Base-by-base conservation (phyloP, 805 yeast genomes). In the Saccharomycopsis selenospora region DNA sequence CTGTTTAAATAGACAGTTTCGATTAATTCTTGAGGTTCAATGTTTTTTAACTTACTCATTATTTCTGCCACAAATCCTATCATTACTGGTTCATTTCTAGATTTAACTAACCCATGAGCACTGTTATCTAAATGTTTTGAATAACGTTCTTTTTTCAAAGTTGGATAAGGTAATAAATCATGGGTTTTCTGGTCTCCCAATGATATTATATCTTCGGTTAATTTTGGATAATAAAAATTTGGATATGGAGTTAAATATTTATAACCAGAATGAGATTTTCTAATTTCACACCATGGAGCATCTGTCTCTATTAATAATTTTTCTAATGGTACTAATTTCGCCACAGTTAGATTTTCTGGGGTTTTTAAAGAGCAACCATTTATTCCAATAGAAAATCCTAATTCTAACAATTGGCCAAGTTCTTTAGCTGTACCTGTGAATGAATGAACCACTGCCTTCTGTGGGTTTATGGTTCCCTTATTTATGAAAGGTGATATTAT, bases 211-310 rank as follows among this genome's bases (percentile, higher is more conserved):
- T 47, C 57, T 48, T 14, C 50, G 20, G n/a, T 50, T 33, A 13
- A 48, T 40, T 61, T 55, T 1, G 85, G 85, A 54, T 79, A 81
- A 48, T 68, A 76, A 13, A 62, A 66, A 58, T 77, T 80, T 2
- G 86, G 86, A 38, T 44, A 75, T 6, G 67, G 59, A 0, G 79
- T 65, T 26, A 89, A 61, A 53, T 69, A 73, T 53, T 76, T 67
- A 64, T 76, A 79, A 13, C 93, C 76, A 2, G 88, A 87, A 61
- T 88, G 96, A 7, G 93, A 74, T 55, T 78, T 85, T 50, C 95
- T 72, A 42, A 93, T 78, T 60, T 90, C 98, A 68, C 99, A 93
- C 99, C 99, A 93, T 1, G 99, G 99, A 2, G 97, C 89, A 66
- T 93, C 99, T 0, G 97, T 91, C 61, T 93, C 99, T 7, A 93